These are phyloP conservation scores for Grosmannia serpens DNA, from an alignment of 2,329 filamentous ascomycete genomes.

Conservation along the genomic window DNA sequence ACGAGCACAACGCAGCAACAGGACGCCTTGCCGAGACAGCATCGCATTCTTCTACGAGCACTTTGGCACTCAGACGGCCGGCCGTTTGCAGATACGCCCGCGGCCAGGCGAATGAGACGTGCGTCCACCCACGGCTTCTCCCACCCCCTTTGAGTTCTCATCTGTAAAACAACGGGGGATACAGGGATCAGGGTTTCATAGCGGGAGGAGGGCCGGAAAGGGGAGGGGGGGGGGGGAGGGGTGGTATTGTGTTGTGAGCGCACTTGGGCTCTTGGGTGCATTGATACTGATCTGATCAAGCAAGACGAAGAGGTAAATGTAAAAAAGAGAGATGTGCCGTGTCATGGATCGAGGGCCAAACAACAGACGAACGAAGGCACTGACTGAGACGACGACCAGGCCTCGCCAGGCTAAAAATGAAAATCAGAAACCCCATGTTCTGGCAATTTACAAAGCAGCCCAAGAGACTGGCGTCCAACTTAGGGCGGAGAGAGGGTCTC, in stretches of 20 bases:
- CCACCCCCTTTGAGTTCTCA: neutral
- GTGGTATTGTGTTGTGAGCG: neutral
- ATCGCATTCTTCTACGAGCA: constrained; percentile 8
- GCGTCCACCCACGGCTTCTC: neutral
- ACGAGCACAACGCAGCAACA: neutral
- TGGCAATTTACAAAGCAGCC: neutral
- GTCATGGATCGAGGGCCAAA: neutral
- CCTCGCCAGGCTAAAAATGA: neutral
- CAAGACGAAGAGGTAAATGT: neutral
- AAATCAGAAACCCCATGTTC: neutral
- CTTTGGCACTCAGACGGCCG: neutral
- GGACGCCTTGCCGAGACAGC: neutral
- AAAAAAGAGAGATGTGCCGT: neutral
- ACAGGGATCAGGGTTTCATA: neutral
- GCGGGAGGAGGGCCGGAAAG: neutral
- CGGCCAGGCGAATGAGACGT: neutral
- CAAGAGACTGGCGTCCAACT: neutral
- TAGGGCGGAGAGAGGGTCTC: neutral
- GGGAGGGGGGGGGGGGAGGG: too few species aligned
- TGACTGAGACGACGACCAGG: neutral
- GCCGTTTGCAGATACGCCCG: neutral
- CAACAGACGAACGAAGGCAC: neutral
- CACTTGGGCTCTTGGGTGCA: neutral
- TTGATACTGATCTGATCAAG: neutral
- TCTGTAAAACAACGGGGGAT: neutral